phyloP scores from a whole-genome alignment of 1,284 basidiomycete species.

The Microbotryum lychnidis-dioicae region DNA sequence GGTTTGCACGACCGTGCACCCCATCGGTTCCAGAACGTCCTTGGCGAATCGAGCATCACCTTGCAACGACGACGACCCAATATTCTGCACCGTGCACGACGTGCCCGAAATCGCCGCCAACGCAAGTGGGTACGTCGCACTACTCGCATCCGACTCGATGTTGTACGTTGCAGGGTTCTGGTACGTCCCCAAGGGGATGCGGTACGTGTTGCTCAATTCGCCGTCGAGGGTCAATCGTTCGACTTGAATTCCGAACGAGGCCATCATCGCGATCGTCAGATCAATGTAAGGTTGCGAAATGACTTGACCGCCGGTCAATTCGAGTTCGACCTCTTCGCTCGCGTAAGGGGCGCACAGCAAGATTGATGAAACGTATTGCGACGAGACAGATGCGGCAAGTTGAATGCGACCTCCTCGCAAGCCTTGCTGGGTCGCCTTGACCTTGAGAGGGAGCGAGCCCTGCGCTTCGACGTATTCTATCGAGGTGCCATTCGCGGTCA shows the following conservation, averaged over 20 bases:
- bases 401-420: constrained; percentile 75
- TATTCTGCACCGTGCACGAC: constrained; percentile 84
- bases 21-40: constrained; percentile 89
- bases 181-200: constrained; percentile 76
- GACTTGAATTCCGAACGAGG: constrained; percentile 79
- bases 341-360: constrained; percentile 95
- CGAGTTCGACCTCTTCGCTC: constrained; percentile 66
- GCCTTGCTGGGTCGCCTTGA: constrained; percentile 60
- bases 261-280: constrained; percentile 99
- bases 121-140: constrained; percentile 93
- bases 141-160: constrained; percentile 93
- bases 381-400: constrained; percentile 88
- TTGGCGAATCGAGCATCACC: constrained; percentile 94
- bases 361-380: constrained; percentile 96
- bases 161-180: constrained; percentile 69
- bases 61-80: constrained; percentile 82
- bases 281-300: constrained; percentile 99
- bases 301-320: constrained; percentile 84
- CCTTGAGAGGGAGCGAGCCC: constrained; percentile 83
- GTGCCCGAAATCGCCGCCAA: constrained; percentile 95
- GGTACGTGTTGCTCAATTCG: constrained; percentile 67
- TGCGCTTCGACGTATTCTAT: constrained; percentile 70
- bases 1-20: constrained; percentile 82
- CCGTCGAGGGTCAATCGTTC: constrained; percentile 56
- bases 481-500: constrained; percentile 68